Percentiles rank a stretch among this genome's conserved stretches.
Evolutionary conservation across 2,329 filamentous ascomycete species (phyloP).

Genomic region (Fusarium camptoceras): DNA sequence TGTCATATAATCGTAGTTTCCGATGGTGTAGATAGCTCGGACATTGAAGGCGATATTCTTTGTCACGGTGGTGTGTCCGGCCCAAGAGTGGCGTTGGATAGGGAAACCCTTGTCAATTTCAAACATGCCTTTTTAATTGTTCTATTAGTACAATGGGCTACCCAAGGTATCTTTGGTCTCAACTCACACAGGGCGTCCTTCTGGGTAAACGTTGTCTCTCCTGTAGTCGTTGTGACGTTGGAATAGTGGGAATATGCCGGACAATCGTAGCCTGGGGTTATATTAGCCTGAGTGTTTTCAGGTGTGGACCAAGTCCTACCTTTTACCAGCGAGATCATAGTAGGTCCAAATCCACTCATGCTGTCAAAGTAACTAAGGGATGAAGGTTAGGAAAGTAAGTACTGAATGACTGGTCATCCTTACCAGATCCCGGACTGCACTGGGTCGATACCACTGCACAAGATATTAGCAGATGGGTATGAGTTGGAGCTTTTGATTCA

Average conservation of each 20-base stretch:
- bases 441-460: not conserved
- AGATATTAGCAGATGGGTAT: accelerated
- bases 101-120: slow-evolving; percentile 14
- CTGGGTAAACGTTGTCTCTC: not conserved
- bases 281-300: not conserved
- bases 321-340: slow-evolving; percentile 7
- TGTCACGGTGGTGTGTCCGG: not conserved
- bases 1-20: slow-evolving; percentile 13
- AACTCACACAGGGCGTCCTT: not conserved
- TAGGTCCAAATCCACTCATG: not conserved
- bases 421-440: slow-evolving; percentile 6
- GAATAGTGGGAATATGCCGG: not conserved
- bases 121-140: not conserved
- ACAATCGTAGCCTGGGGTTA: not conserved
- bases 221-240: slow-evolving; percentile 1
- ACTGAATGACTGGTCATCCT: accelerated
- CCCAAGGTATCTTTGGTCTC: accelerated
- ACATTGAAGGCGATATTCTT: slow-evolving; percentile 11
- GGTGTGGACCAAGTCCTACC: not conserved
- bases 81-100: slow-evolving; percentile 10
- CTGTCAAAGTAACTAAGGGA: slow-evolving; percentile 5
- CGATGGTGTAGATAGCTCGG: slow-evolving; percentile 12
- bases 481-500: accelerated
- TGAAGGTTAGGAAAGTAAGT: accelerated
- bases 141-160: not conserved